phyloP scores from a whole-genome alignment of 2,329 filamentous ascomycete genomes.

The Fusarium sp. region DNA sequence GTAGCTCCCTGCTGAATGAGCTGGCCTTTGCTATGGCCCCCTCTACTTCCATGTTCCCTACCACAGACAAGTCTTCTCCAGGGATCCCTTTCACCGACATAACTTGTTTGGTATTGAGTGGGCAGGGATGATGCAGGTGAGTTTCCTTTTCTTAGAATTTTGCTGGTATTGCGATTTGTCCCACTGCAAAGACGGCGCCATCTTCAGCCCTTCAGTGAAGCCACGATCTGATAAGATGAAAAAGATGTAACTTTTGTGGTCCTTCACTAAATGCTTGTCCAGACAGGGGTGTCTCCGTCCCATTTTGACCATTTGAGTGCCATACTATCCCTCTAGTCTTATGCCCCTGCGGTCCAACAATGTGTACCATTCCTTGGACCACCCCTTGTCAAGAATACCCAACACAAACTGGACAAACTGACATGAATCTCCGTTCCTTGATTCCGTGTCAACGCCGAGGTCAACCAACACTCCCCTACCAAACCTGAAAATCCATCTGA shows the following conservation, averaged over 20 bases:
- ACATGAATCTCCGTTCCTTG: slow-evolving; percentile 8
- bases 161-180: slow-evolving; percentile 11
- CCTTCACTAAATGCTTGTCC: slow-evolving; percentile 11
- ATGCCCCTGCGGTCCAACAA: no score
- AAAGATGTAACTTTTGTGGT: slow-evolving; percentile 33
- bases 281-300: slow-evolving; percentile 22
- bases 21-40: slow-evolving; percentile 5
- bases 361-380: slow-evolving; percentile 15
- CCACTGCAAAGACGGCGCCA: slow-evolving; percentile 12
- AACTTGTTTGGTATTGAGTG: slow-evolving; percentile 2
- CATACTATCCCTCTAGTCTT: no score
- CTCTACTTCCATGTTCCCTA: slow-evolving; percentile 20
- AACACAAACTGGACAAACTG: slow-evolving; percentile 9
- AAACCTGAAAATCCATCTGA: slow-evolving; percentile 47
- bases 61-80: slow-evolving; percentile 5
- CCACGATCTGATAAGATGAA: slow-evolving; percentile 50
- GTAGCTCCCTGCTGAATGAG: slow-evolving; percentile 12
- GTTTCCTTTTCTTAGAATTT: slow-evolving; percentile 7
- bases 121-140: slow-evolving; percentile 31
- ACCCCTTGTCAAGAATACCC: slow-evolving; percentile 5
- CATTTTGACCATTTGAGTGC: slow-evolving; percentile 25
- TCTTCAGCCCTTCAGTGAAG: slow-evolving; percentile 31
- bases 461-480: slow-evolving; percentile 28
- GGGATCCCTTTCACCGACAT: slow-evolving; percentile 42
- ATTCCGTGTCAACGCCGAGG: slow-evolving; percentile 17